These are phyloP conservation scores for Taiozyma sp. DNA, from an alignment of 1,139 yeast species.

Conservation along the genomic window DNA sequence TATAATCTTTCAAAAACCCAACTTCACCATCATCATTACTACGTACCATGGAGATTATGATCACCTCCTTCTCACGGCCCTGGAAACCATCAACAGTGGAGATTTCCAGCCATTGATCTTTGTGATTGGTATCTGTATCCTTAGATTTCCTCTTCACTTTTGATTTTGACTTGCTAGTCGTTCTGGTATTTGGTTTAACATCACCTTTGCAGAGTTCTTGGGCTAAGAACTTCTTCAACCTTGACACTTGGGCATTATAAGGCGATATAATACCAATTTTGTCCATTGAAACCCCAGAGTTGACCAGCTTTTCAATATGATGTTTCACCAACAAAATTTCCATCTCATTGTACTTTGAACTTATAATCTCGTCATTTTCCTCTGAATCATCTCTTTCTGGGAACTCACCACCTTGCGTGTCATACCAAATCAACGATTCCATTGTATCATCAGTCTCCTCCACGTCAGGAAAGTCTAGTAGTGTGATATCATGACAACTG, in stretches of 20 bases:
- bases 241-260: slow-evolving; percentile 78
- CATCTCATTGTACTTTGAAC: slow-evolving; percentile 68
- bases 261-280: slow-evolving; percentile 85
- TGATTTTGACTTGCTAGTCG: neutral
- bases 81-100: slow-evolving; percentile 92
- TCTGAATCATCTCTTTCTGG: slow-evolving; percentile 44
- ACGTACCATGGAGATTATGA: slow-evolving; percentile 75
- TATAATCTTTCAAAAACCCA: slow-evolving; percentile 70
- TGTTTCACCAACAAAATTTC: slow-evolving; percentile 59
- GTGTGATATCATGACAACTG: slow-evolving; percentile 47
- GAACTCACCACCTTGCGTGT: slow-evolving; percentile 88
- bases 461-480: slow-evolving; percentile 55
- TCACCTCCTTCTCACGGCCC: slow-evolving; percentile 87
- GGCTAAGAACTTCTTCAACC: slow-evolving; percentile 44
- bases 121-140: slow-evolving; percentile 35
- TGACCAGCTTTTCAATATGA: slow-evolving; percentile 49
- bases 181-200: neutral
- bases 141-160: neutral
- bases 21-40: slow-evolving; percentile 64
- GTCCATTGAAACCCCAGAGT: slow-evolving; percentile 41
- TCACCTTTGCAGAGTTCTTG: slow-evolving; percentile 27
- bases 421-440: slow-evolving; percentile 69
- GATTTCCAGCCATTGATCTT: slow-evolving; percentile 40
- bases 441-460: slow-evolving; percentile 37
- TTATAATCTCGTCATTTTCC: slow-evolving; percentile 22